phyloP scores from a whole-genome alignment of 768 basidiomycete species.

The Suillus sp. region DNA sequence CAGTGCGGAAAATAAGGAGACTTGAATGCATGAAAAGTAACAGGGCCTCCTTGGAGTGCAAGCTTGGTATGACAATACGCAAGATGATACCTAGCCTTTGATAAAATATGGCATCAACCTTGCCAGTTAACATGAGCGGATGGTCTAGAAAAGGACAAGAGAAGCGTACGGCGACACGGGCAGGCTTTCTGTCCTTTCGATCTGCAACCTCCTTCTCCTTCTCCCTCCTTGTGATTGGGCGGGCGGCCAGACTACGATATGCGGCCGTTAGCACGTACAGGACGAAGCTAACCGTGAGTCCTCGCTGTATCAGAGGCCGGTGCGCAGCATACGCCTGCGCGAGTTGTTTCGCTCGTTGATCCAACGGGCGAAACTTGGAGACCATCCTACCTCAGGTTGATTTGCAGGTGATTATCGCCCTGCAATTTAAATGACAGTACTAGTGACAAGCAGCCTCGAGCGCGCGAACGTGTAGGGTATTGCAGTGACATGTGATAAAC shows the following conservation, averaged over 20 bases:
- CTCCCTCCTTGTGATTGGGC: slow-evolving; percentile 33
- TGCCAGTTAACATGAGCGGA: slow-evolving; percentile 4
- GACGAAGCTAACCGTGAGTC: slow-evolving; percentile 69
- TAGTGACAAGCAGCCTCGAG: neutral
- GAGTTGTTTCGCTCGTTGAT: slow-evolving; percentile 46
- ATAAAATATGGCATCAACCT: slow-evolving; percentile 95
- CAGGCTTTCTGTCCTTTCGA: slow-evolving; percentile 43
- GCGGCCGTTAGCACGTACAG: slow-evolving; percentile 69
- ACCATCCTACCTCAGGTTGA: slow-evolving; percentile 28
- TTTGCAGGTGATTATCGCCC: neutral
- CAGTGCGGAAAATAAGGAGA: slow-evolving; percentile 86
- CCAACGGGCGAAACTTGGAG: slow-evolving; percentile 30
- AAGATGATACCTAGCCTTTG: slow-evolving; percentile 75
- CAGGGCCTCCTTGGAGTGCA: slow-evolving; percentile 84
- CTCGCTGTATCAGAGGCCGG: slow-evolving; percentile 71
- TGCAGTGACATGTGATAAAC: slow-evolving; percentile 5
- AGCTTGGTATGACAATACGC: slow-evolving; percentile 84
- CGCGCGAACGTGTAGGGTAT: neutral
- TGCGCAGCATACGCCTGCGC: slow-evolving; percentile 59
- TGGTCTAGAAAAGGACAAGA: neutral
- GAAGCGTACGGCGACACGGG: slow-evolving; percentile 67
- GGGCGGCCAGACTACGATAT: slow-evolving; percentile 55
- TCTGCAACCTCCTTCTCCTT: slow-evolving; percentile 25
- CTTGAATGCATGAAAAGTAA: slow-evolving; percentile 88
- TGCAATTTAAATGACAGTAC: neutral